Conservation (phyloP, 106 monocot genomes). For the Dioscorea zingiberensis region DNA sequence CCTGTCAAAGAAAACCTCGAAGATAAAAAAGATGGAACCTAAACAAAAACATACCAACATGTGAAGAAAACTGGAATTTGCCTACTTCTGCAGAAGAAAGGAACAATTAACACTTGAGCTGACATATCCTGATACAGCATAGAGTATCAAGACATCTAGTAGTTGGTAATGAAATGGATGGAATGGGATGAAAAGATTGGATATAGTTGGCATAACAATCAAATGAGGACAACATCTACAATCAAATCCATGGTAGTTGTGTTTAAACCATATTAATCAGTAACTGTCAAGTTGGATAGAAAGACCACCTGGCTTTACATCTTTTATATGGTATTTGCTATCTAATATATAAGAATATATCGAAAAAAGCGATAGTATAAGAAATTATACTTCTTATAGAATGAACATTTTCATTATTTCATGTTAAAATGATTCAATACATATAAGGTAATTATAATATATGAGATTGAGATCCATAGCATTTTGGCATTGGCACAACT, state of each 20-base stretch:
- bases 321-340: too few relatives aligned
- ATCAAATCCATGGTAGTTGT: background rate
- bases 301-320: too few relatives aligned
- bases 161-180: background rate
- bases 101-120: background rate
- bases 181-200: background rate
- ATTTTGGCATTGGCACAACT: background rate
- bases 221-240: background rate
- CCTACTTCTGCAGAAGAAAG: background rate
- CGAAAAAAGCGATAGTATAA: too few relatives aligned
- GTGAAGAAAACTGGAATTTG: too few relatives aligned
- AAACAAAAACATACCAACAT: too few relatives aligned
- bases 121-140: background rate
- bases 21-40: background rate
- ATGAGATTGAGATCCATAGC: background rate
- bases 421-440: background rate
- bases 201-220: background rate
- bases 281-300: background rate
- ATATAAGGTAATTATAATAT: background rate
- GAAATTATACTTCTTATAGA: too few relatives aligned
- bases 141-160: background rate
- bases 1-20: constrained; percentile 38
- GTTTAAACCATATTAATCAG: background rate
- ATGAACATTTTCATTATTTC: background rate
- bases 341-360: too few relatives aligned